These are phyloP conservation scores for Arthrobotrys pseudoclavata DNA, from an alignment of 2,329 filamentous ascomycete genomes.

Conservation along the genomic window DNA sequence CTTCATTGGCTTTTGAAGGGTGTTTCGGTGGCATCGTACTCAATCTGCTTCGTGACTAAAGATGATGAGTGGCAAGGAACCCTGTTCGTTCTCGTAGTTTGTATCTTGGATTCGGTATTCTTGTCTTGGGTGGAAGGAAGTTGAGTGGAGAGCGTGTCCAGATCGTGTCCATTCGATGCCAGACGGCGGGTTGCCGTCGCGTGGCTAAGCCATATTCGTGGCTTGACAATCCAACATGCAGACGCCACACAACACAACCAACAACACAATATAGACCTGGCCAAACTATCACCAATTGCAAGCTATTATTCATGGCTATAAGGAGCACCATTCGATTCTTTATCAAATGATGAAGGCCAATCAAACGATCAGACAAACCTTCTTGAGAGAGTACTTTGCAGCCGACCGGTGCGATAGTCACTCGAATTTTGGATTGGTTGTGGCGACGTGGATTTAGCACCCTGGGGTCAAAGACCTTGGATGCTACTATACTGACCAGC, in stretches of 20 bases:
- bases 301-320: no score
- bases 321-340: no score
- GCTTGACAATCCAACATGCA: not conserved
- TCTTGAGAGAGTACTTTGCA: no score
- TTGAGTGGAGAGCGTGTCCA: not conserved
- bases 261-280: not conserved
- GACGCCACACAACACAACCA: not conserved
- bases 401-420: no score
- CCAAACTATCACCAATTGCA: not conserved
- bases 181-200: not conserved
- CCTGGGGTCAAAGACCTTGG: no score
- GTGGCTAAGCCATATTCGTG: not conserved
- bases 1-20: constrained; percentile 41
- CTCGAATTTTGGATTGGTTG: no score
- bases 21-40: constrained; percentile 51
- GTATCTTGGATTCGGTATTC: not conserved
- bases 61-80: not conserved
- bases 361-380: no score
- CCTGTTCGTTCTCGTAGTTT: not conserved
- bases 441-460: no score
- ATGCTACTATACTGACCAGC: no score
- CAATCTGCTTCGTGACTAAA: not conserved
- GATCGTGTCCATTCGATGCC: not conserved
- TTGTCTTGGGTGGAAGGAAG: not conserved
- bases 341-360: no score